Conservation (phyloP, 2,329 filamentous ascomycete genomes). For the Cladophialophora psammophila region DNA sequence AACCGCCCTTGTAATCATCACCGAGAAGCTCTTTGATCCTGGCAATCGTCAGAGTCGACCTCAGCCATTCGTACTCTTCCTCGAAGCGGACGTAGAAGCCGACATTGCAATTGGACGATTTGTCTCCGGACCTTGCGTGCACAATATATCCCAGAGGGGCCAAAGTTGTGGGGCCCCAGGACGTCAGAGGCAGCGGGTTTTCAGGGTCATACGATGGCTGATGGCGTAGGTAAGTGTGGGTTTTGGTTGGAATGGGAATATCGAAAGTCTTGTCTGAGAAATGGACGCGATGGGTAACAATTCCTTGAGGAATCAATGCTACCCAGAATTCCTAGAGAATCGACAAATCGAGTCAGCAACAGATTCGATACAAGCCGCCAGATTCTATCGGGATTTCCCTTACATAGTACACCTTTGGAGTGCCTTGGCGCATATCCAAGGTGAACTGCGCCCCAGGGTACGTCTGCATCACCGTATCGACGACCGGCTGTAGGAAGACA, state of each 20-base stretch:
- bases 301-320: constrained; percentile 42
- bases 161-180: constrained; percentile 38
- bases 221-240: constrained; percentile 38
- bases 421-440: constrained; percentile 54
- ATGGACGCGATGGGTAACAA: constrained; percentile 42
- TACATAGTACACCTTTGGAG: constrained; percentile 43
- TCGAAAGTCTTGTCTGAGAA: constrained; percentile 26
- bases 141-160: constrained; percentile 48
- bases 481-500: constrained; percentile 15
- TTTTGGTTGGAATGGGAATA: constrained; percentile 38
- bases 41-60: constrained; percentile 30
- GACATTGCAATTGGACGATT: constrained; percentile 54
- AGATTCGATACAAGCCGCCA: not conserved
- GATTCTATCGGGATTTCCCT: not conserved
- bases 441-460: constrained; percentile 56
- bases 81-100: constrained; percentile 54
- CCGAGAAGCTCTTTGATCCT: constrained; percentile 29
- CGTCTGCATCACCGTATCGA: constrained; percentile 48
- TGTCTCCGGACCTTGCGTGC: constrained; percentile 52
- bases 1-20: constrained; percentile 20
- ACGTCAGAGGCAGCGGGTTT: constrained; percentile 27
- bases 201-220: constrained; percentile 35
- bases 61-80: constrained; percentile 56
- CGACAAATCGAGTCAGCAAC: constrained; percentile 7
- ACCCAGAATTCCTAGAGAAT: constrained; percentile 42